These are phyloP conservation scores for Nicotiana tabacum DNA, from an alignment of 257 asterid species.

Conservation along the genomic window DNA sequence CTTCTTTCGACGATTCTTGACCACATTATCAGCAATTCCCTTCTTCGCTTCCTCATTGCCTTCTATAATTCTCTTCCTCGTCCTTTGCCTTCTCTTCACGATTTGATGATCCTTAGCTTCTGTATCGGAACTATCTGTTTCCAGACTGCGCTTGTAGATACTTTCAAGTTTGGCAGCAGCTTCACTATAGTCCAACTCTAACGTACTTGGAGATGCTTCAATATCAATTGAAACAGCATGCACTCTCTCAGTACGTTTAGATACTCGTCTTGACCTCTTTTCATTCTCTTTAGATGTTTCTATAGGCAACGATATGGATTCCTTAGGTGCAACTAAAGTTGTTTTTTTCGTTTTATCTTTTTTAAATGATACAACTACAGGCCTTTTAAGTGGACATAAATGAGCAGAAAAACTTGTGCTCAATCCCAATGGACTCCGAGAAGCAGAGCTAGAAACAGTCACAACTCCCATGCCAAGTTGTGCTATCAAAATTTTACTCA, in stretches of 20 bases:
- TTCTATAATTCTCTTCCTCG: slow-evolving; percentile 41
- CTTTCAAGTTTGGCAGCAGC: slow-evolving; percentile 77
- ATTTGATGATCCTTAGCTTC: slow-evolving; percentile 28
- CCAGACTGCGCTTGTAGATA: slow-evolving; percentile 51
- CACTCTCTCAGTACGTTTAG: slow-evolving; percentile 40
- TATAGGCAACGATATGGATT: slow-evolving; percentile 46
- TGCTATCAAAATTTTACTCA: not conserved
- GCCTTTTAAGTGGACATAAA: slow-evolving; percentile 43
- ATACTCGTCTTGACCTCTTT: slow-evolving; percentile 41
- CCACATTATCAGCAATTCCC: slow-evolving; percentile 27
- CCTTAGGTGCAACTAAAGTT: slow-evolving; percentile 47
- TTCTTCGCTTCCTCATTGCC: slow-evolving; percentile 27
- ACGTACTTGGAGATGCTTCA: slow-evolving; percentile 43
- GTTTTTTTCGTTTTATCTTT: slow-evolving; percentile 43
- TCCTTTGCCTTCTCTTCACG: slow-evolving; percentile 34
- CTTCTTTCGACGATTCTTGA: slow-evolving; percentile 44
- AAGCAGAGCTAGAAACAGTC: slow-evolving; percentile 46
- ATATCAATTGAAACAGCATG: slow-evolving; percentile 41
- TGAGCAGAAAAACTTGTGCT: slow-evolving; percentile 29
- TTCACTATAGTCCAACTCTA: slow-evolving; percentile 70
- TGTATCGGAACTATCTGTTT: slow-evolving; percentile 28
- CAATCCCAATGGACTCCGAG: slow-evolving; percentile 34
- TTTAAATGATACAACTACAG: slow-evolving; percentile 50
- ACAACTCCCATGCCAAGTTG: slow-evolving; percentile 46
- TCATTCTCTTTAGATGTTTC: slow-evolving; percentile 46